phyloP scores from a whole-genome alignment of 2,329 filamentous ascomycete genomes.

The Fusarium chlamydosporum region DNA sequence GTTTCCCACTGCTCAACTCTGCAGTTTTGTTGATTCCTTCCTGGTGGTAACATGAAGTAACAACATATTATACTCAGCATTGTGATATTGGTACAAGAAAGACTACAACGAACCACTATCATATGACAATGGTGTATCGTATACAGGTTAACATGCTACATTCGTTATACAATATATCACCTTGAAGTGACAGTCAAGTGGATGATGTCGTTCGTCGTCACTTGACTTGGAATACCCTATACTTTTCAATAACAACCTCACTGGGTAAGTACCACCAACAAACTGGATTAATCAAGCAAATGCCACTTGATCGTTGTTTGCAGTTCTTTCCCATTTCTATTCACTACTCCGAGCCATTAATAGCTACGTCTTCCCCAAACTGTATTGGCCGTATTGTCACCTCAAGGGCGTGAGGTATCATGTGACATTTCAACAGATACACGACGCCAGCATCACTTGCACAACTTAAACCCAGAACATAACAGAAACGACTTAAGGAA shows the following conservation, averaged over 20 bases:
- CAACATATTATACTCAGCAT: too few species aligned
- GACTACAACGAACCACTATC: too few species aligned
- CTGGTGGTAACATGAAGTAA: too few species aligned
- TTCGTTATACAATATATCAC: neutral
- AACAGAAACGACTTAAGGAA: neutral
- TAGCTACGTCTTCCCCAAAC: neutral
- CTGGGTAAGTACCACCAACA: neutral
- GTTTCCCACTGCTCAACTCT: too few species aligned
- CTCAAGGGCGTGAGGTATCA: slow-evolving; percentile 39
- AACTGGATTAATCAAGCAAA: neutral
- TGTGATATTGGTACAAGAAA: too few species aligned
- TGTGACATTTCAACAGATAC: slow-evolving; percentile 34
- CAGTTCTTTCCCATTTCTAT: neutral
- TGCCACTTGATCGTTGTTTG: neutral
- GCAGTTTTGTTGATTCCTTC: too few species aligned
- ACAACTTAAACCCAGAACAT: neutral
- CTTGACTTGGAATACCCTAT: neutral
- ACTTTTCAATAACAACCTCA: neutral
- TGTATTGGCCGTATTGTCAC: slow-evolving; percentile 16
- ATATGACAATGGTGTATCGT: too few species aligned
- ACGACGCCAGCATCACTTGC: neutral
- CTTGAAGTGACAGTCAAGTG: neutral
- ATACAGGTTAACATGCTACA: too few species aligned
- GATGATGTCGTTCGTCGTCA: neutral
- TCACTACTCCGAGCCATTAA: neutral